Base-by-base conservation (phyloP, 179 eudicot genomes). In the Vitellaria paradoxa region DNA sequence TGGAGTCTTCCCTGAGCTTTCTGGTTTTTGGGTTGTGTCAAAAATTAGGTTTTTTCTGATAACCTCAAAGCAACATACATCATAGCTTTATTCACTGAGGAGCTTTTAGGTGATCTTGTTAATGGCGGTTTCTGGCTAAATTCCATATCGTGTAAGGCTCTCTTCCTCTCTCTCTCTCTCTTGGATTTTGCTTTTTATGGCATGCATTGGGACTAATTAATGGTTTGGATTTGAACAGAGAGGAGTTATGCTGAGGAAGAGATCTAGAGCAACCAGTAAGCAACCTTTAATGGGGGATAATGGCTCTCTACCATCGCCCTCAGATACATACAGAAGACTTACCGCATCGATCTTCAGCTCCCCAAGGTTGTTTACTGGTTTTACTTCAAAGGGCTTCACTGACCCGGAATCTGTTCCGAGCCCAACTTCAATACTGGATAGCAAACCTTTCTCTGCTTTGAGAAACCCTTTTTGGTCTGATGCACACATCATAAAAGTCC, bases 351-450 rank as follows among this genome's bases (percentile, higher is more conserved):
- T 86, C 3, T 81, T 88, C 60, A 65, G 53, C 60, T 86, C 89
- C 26, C 89, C 89, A 46, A 86, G 81, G 62, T 63, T 88, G 40
- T 89, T 89, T 79, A 73, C 85, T 78, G 71, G 80, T 76, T 83
- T 89, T 70, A 66, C 82, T 20, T 80, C 89, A 9, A 87, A 89
- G 77, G 79, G 73, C 20, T 52, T 65, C n/a, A 42, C 80, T 10
- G 90, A 86, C 13, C n/a, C 84, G 55, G 91, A 89, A 68, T 79
- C 87, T 60, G 46, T 76, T 12, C 84, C 65, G 69, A 90, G 89
- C 75, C 93, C 93, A 56, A 90, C 90, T 85, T 88, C 93, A 67
- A 90, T 85, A 5, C 90, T 90, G 71, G 91, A 89, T 57, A 50
- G 77, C 42, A 85, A 89, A 47, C 77, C 83, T 21, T 81, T 84